Evolutionary conservation across 768 basidiomycete genomes (phyloP), one percentile per base, ranked within the genome.

Genomic region (Lentinula sp.): DNA sequence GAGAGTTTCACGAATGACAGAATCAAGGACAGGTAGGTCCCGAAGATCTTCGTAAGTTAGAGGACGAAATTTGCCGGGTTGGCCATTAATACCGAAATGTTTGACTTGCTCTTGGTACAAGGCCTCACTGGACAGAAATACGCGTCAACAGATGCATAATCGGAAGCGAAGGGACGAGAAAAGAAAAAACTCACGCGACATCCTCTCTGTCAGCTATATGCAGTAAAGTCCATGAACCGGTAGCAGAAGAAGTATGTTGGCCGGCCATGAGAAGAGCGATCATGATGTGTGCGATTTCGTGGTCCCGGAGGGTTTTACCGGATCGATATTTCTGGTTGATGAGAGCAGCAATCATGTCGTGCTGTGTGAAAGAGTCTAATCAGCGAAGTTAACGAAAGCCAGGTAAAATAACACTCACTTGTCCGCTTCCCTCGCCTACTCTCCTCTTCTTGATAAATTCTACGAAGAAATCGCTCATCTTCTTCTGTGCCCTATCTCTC

Each of bases 191-290:
- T 67, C 70, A 95, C 92, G 84, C 85, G 63, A 95, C 67, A 28
- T 90, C 85, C 1, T 82, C 83, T 51, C 87, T 82, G 64, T 84
- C 76, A 32, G 95, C 96, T 34, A 98, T 72, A 69, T 97, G 93
- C 46, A 98, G 83, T 42, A 98, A 79, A 15, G 87, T 71, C 97
- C 97, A 99, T 9, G 94, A 88, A 35, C 87, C 87, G 21, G 93
- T 89, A 2, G 97, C 88, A 13, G 97, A 97, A 67, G 91, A 93
- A 0, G 97, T 99, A 75, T 99, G 97, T 76, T 99, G 97, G 42
- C 97, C 97, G 48, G 97, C 97, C 97, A 99, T 98, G 64, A 99
- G 86, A 50, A 99, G 84, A 15, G 97, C 97, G 68, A 98, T 99
- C 89, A 99, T 87, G 70, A 99, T 95, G 70, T 98, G 97, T 0